Evolutionary conservation across 2,329 filamentous ascomycete species (phyloP).

Genomic region (Podosphaera aphanis): DNA sequence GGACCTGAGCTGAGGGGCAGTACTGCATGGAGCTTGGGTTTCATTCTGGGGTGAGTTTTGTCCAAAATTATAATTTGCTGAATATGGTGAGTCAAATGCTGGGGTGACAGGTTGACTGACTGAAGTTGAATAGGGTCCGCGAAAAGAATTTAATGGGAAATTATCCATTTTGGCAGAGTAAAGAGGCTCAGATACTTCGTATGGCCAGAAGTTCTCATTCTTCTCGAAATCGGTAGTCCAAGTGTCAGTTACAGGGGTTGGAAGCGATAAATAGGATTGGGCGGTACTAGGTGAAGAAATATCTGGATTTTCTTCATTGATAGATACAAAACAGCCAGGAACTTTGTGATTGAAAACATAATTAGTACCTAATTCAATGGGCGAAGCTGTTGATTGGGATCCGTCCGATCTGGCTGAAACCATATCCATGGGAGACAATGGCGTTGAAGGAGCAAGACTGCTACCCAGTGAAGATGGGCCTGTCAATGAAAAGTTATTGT

Average conservation of each 20-base stretch:
- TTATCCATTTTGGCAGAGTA: constrained; percentile 12
- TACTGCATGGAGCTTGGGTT: constrained; percentile 9
- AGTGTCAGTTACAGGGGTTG: constrained; percentile 4
- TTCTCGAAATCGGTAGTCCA: constrained; percentile 6
- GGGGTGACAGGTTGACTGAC: constrained; percentile 15
- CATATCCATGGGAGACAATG: constrained; percentile 15
- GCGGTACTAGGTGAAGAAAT: constrained; percentile 14
- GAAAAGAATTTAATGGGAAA: constrained; percentile 11
- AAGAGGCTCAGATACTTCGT: constrained; percentile 10
- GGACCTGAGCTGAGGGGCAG: constrained; percentile 8
- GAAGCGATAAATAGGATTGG: constrained; percentile 9
- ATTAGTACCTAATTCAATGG: constrained; percentile 8
- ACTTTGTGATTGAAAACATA: constrained; percentile 10
- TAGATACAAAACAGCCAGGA: constrained; percentile 8
- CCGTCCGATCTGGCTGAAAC: constrained; percentile 8
- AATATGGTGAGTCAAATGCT: constrained; percentile 12
- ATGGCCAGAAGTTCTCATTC: constrained; percentile 9
- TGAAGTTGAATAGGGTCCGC: constrained; percentile 9
- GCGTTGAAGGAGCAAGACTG: constrained; percentile 15
- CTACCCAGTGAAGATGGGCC: constrained; percentile 12
- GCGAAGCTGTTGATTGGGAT: constrained; percentile 10
- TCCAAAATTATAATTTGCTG: constrained; percentile 8
- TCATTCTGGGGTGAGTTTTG: constrained; percentile 10
- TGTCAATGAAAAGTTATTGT: constrained; percentile 8
- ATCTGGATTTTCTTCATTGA: constrained; percentile 9